Percentiles rank a stretch among this genome's conserved stretches.
Evolutionary conservation across 2,329 filamentous ascomycete genomes (phyloP).

Genomic region (Teratosphaeria destructans): DNA sequence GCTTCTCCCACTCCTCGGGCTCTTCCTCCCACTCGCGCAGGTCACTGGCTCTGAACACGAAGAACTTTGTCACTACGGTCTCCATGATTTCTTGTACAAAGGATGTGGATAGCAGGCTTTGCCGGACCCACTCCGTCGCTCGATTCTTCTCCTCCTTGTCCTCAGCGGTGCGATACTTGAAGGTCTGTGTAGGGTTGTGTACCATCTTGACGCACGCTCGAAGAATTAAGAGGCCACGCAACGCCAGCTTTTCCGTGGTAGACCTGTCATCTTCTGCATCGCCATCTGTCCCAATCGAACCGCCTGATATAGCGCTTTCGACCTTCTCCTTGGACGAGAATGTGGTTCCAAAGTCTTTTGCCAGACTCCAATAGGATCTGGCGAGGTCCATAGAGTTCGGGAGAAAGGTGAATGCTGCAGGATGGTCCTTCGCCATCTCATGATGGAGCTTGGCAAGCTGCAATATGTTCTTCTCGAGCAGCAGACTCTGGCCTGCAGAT

Average conservation of each 20-base stretch:
- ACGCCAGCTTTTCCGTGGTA: slow-evolving; percentile 60
- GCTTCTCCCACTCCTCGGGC: slow-evolving; percentile 88
- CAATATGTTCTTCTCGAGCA: slow-evolving; percentile 75
- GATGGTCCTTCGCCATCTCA: slow-evolving; percentile 69
- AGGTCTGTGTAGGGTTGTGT: slow-evolving; percentile 68
- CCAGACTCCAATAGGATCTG: slow-evolving; percentile 74
- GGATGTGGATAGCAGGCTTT: slow-evolving; percentile 62
- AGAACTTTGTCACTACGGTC: slow-evolving; percentile 73
- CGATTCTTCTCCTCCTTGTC: slow-evolving; percentile 65
- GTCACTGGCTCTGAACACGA: slow-evolving; percentile 76
- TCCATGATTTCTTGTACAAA: slow-evolving; percentile 76
- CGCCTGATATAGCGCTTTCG: slow-evolving; percentile 13
- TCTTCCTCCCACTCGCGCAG: slow-evolving; percentile 88
- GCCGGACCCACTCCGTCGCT: slow-evolving; percentile 60
- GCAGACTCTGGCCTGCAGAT: slow-evolving; percentile 1
- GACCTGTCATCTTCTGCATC: slow-evolving; percentile 28
- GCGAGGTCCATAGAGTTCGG: slow-evolving; percentile 70
- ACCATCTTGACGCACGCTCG: slow-evolving; percentile 77
- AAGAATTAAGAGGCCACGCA: slow-evolving; percentile 74
- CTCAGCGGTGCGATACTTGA: slow-evolving; percentile 68
- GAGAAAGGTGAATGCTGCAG: slow-evolving; percentile 71
- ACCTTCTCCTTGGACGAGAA: slow-evolving; percentile 47
- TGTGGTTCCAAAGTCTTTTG: slow-evolving; percentile 63
- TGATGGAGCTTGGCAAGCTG: slow-evolving; percentile 89
- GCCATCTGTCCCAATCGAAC: slow-evolving; percentile 39